A percentile compares a stretch with the other conserved stretches of the same genome.
These are phyloP conservation scores for Magnusiomyces clavatus DNA, from an alignment of 1,139 yeast genomes.

Conservation along the genomic window DNA sequence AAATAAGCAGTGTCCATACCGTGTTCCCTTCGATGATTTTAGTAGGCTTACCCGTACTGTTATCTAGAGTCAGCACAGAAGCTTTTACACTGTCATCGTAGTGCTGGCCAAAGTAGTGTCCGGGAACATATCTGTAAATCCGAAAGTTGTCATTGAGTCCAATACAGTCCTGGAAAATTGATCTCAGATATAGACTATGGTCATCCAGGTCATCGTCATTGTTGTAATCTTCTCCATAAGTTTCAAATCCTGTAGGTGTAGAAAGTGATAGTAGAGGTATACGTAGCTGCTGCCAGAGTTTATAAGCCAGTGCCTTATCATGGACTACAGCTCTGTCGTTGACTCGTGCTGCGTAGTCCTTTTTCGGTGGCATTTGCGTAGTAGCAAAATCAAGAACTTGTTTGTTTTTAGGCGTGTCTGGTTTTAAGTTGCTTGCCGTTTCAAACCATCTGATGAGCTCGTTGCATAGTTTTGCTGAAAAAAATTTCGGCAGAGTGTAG, in stretches of 20 bases:
- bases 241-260: not conserved
- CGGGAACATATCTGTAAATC: constrained; percentile 48
- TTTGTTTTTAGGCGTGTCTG: constrained; percentile 39
- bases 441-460: constrained; percentile 34
- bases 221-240: not conserved
- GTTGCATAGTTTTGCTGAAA: constrained; percentile 38
- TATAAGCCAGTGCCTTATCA: constrained; percentile 37
- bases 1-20: constrained; percentile 53
- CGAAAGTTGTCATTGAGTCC: constrained; percentile 54
- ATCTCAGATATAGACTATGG: constrained; percentile 18
- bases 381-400: constrained; percentile 14
- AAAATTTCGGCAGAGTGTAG: constrained; percentile 41
- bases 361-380: constrained; percentile 22
- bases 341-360: constrained; percentile 51
- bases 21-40: constrained; percentile 36
- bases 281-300: constrained; percentile 41
- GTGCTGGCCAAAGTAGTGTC: constrained; percentile 57
- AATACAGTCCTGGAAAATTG: constrained; percentile 34
- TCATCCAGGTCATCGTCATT: constrained; percentile 12
- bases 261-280: constrained; percentile 24
- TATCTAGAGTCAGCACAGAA: constrained; percentile 13
- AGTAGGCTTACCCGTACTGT: constrained; percentile 1
- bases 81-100: constrained; percentile 52
- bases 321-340: constrained; percentile 45
- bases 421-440: constrained; percentile 1